Base-by-base conservation (phyloP, 768 basidiomycete species). In the Trametes cubensis region DNA sequence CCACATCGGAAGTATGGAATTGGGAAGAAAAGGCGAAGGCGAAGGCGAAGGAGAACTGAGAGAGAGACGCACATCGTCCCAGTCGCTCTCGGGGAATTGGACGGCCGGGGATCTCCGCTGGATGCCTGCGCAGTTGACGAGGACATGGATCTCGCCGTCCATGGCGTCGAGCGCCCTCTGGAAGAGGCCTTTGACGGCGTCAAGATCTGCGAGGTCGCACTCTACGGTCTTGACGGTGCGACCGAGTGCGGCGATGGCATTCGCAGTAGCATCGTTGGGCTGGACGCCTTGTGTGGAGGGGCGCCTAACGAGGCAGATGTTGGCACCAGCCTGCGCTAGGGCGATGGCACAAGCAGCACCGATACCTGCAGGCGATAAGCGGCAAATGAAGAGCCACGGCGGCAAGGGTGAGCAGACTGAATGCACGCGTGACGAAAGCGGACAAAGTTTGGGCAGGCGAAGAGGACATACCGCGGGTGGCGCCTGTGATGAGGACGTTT, bases 401-500 rank as follows among this genome's bases (percentile, higher is more conserved):
- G 47, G 38, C 17, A 55, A 41, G 11, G 34, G 34, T 34, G 34
- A 34, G 34, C 34, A 10, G 34, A 6, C 11, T 34, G 34, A 34
- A 34, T 34, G 6, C 5, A 34, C 34, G 34, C 34, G 34, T 25
- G n/a, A 13, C 25, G 51, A 23, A 41, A n/a, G 34, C 46, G 63
- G 49, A 49, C 18, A 46, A 54, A 21, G 62, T 59, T 57, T 38
- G 48, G 45, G 53, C 42, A n/a, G n/a, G n/a, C n/a, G n/a, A 59
- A 38, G 25, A 25, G 45, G 49, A 65, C 69, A 55, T 40, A 89
- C 90, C 91, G 74, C 91, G 80, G 23, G 89, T 85, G 34, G 87
- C 89, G 63, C 92, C 92, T 41, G 92, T 94, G 70, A 94, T 83
- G 75, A 94, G 85, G 39, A 83, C 89, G 60, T 83, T 88, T 70